Evolutionary conservation across 345 rosid genomes (phyloP), one percentile per base, ranked within the genome.

Genomic region (Eucalyptus erythrocorys): DNA sequence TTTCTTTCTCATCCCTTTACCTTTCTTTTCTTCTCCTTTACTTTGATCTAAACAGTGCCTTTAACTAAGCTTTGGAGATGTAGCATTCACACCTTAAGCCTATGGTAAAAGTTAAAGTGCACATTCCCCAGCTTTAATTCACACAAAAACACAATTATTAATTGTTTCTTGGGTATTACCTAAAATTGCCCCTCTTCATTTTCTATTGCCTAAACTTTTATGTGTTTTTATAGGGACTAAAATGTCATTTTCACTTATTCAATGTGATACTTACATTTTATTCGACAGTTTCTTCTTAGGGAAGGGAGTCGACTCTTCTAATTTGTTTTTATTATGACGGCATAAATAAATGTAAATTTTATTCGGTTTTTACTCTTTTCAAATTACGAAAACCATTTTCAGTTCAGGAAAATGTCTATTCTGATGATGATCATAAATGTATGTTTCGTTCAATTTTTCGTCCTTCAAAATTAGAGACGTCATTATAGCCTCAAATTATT

Each of bases 291-390:
- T 66, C 22, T 66, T 66, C 79, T 8, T 66, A 32, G 6, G 22
- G 22, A 66, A 32, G 4, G 0, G 79, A 66, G 79, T 34, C 10
- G 2, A 15, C 10, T 32, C 6, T n/a, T 34, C 10, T 64, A 0
- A 64, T 66, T 66, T 66, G 11, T 15, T 66, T 68, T 68, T 68
- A 13, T 34, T 9, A 10, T 34, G 43, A 17, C 3, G 13, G 6
- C 42, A 17, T 34, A 17, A 68, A 32, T 16, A 66, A 68, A 8
- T 34, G 80, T 8, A 34, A 68, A 1, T 34, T 68, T 9, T 3
- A 7, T 68, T 68, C 7, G 3, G 5, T 68, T 68, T 34, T 68
- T 17, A 32, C 7, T 68, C 24, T 34, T 34, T 34, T 17, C 43
- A 68, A 32, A 68, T 68, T 34, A 68, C 0, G 4, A 9, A 66